phyloP scores from a whole-genome alignment of 306 rosid species.

The Chamaecrista fasciculata region DNA sequence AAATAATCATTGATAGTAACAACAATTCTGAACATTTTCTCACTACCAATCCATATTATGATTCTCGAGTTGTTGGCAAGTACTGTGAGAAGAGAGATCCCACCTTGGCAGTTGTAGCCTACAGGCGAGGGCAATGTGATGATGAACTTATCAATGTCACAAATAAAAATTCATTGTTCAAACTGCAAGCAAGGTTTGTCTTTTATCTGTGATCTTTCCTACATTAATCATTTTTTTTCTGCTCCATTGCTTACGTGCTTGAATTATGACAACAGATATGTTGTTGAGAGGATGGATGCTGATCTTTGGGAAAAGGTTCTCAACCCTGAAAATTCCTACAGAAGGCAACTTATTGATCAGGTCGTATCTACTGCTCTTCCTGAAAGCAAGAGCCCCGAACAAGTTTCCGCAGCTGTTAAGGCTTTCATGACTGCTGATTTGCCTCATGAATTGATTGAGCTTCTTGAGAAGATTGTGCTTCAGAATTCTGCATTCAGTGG shows the following conservation, averaged over 20 bases:
- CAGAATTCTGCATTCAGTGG: conserved; percentile 99
- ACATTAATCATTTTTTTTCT: neutral
- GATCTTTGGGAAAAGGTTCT: conserved; percentile 97
- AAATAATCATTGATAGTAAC: conserved; percentile 97
- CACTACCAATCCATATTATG: conserved; percentile 96
- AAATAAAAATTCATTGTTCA: conserved; percentile 91
- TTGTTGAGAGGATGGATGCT: conserved; percentile 96
- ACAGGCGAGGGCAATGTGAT: conserved; percentile 96
- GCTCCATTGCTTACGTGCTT: conserved; percentile 29
- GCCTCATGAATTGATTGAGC: conserved; percentile 98
- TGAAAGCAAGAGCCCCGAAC: conserved; percentile 99
- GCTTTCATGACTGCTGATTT: conserved; percentile 99
- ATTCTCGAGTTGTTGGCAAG: conserved; percentile 98
- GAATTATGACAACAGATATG: conserved; percentile 62
- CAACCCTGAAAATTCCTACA: conserved; percentile 75
- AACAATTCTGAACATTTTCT: conserved; percentile 99
- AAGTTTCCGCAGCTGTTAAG: conserved; percentile 98
- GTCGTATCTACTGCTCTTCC: conserved; percentile 98
- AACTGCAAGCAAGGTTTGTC: conserved; percentile 97
- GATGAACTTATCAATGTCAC: conserved; percentile 96
- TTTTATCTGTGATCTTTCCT: conserved; percentile 16
- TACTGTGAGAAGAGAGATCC: conserved; percentile 99
- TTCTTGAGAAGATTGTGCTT: conserved; percentile 98
- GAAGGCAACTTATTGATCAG: conserved; percentile 98
- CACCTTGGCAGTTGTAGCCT: conserved; percentile 96